Evolutionary conservation across 169 alveolate species (phyloP), one percentile per base, ranked within the genome.

Genomic region (Plasmodium relictum): DNA sequence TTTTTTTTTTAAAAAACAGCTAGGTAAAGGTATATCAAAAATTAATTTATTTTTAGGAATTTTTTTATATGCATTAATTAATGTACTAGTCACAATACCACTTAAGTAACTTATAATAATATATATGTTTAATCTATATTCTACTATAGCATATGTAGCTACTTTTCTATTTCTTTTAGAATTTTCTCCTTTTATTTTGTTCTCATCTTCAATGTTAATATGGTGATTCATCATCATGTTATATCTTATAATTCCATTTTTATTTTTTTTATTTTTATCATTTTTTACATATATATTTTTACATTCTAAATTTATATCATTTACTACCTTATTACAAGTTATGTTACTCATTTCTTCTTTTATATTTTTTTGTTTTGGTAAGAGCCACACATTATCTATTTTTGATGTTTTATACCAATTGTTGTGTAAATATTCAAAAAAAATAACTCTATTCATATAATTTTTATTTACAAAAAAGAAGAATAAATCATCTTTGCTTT

Each of bases 401-500:
- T 59, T 54, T 6, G 74, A 41, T 6, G 92, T 86, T 87, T 44
- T 71, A 42, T 39, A 86, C 92, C 92, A 86, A 9, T 24, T 22
- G 41, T 31, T 18, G 12, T 6, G 42, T 52, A 86, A 59, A 54
- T 50, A 61, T 52, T 86, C 92, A 59, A 10, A 86, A n/a, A 71
- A 41, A 14, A 69, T 24, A 5, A 86, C 16, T 45, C 87, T 58
- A 41, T 72, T 7, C 44, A 52, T 52, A n/a, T 59, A 20, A 37
- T 41, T 59, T 20, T 73, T 71, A 16, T 45, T 71, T 26, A 86
- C 45, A 86, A 86, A 86, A 59, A 86, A 63, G n/a, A 86, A 86
- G 41, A 86, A 71, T 14, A 86, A 58, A 71, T 86, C 76, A 16
- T 86, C 92, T 26, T 45, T 50, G 18, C 92, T 31, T 20, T 54